phyloP scores from a whole-genome alignment of 345 rosid species.

The Syzygium aromaticum region DNA sequence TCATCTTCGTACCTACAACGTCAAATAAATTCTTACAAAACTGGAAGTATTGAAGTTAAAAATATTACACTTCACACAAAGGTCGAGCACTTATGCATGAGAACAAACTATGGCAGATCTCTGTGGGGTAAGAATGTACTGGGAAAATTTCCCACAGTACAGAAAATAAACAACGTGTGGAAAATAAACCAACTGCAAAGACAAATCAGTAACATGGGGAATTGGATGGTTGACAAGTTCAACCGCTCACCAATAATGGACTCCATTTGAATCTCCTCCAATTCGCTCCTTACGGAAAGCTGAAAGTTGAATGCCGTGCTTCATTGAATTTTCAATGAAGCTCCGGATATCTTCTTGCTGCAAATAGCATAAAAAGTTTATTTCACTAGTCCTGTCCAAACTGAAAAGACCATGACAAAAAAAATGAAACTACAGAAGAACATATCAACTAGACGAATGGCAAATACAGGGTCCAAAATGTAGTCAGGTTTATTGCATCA shows the following conservation, averaged over 20 bases:
- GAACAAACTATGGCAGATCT: background rate
- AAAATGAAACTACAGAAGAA: background rate
- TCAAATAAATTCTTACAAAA: constrained; percentile 3
- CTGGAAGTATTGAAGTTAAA: background rate
- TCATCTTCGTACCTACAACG: constrained; percentile 91
- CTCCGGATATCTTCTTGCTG: constrained; percentile 97
- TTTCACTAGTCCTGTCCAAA: background rate
- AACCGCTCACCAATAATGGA: constrained; percentile 67
- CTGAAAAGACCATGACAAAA: background rate
- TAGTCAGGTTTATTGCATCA: background rate
- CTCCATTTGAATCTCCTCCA: constrained; percentile 96
- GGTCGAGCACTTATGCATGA: background rate
- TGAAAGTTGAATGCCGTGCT: constrained; percentile 76
- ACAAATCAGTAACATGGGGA: background rate
- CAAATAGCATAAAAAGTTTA: background rate
- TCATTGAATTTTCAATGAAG: constrained; percentile 85
- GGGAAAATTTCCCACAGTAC: background rate
- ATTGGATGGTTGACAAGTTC: background rate
- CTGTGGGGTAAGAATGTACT: background rate
- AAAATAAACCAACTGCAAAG: background rate
- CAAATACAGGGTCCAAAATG: background rate
- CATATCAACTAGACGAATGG: background rate
- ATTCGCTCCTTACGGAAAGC: constrained; percentile 82
- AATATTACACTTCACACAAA: background rate
- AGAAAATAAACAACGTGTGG: background rate